Conservation (phyloP, 2,329 filamentous ascomycete genomes). For the Fusarium penzigii region DNA sequence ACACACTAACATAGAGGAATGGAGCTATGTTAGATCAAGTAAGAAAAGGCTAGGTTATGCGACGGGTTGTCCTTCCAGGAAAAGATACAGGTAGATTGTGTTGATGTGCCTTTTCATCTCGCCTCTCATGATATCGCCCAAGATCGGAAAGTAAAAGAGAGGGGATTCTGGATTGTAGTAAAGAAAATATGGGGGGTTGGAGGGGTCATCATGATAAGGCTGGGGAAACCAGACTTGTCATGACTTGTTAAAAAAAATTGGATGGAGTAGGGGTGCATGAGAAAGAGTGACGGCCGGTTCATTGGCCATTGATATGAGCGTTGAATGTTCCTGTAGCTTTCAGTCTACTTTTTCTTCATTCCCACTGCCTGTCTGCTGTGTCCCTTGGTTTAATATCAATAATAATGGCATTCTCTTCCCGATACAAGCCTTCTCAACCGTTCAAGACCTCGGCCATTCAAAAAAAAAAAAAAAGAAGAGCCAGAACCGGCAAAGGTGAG, state of each 20-base stretch:
- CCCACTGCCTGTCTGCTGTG: no score
- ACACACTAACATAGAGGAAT: neutral
- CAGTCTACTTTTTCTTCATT: neutral
- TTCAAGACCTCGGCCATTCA: slow-evolving; percentile 14
- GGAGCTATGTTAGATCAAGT: neutral
- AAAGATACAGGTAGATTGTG: slow-evolving; percentile 6
- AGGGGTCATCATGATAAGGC: neutral
- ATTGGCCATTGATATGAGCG: neutral
- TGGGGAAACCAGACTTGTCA: neutral
- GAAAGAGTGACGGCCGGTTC: neutral
- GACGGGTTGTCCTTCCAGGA: slow-evolving; percentile 4
- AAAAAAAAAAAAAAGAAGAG: slow-evolving; percentile 12
- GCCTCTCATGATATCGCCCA: no score
- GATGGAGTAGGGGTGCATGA: neutral
- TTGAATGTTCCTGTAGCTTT: neutral
- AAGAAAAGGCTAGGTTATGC: neutral
- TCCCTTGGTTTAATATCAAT: no score
- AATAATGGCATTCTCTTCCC: neutral
- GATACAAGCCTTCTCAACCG: neutral
- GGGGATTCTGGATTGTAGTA: neutral
- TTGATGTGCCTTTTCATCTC: slow-evolving; percentile 4
- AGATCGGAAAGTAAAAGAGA: neutral
- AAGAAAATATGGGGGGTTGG: neutral
- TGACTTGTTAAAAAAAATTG: neutral
- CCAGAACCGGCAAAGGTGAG: slow-evolving; percentile 17